Percentiles rank a stretch among this genome's conserved stretches.
Evolutionary conservation across 371 early-diverging fungal genomes (phyloP).

Genomic region (Apophysomyces elegans): DNA sequence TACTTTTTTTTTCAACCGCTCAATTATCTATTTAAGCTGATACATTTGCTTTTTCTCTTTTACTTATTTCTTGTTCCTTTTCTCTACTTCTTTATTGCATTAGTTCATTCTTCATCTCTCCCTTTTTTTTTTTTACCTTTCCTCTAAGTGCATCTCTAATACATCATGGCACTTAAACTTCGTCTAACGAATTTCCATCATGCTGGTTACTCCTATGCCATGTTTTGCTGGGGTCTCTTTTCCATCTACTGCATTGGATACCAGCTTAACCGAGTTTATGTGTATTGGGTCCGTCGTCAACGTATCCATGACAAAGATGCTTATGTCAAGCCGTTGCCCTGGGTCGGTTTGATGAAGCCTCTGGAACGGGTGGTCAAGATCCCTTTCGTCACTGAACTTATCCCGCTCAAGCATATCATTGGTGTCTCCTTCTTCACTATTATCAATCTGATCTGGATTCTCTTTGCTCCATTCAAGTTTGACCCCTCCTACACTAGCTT

Average conservation of each 20-base stretch:
- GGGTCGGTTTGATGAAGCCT: conserved; percentile 16
- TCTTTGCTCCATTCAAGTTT: conserved; percentile 35
- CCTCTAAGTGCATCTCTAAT: conserved; percentile 2
- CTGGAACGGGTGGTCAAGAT: conserved; percentile 31
- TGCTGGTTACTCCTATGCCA: conserved; percentile 41
- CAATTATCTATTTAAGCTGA: conserved; percentile 2
- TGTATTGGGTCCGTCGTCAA: conserved; percentile 31
- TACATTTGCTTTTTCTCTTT: neutral
- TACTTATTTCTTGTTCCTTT: neutral
- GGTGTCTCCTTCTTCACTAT: conserved; percentile 36
- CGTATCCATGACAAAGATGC: conserved; percentile 21
- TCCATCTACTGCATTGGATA: conserved; percentile 42
- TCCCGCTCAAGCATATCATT: conserved; percentile 44
- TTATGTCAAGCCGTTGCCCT: conserved; percentile 8
- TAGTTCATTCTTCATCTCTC: neutral
- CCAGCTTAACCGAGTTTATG: conserved; percentile 33
- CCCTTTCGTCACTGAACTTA: conserved; percentile 45
- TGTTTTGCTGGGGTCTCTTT: conserved; percentile 49
- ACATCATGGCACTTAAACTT: conserved; percentile 17
- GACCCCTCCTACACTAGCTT: conserved; percentile 12
- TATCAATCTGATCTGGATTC: conserved; percentile 35
- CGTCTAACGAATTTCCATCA: conserved; percentile 23
- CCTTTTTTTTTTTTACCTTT: neutral
- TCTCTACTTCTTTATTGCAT: neutral
- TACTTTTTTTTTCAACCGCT: neutral